These are phyloP conservation scores for Cyberlindnera maritima DNA, from an alignment of 805 yeast genomes.

Conservation along the genomic window DNA sequence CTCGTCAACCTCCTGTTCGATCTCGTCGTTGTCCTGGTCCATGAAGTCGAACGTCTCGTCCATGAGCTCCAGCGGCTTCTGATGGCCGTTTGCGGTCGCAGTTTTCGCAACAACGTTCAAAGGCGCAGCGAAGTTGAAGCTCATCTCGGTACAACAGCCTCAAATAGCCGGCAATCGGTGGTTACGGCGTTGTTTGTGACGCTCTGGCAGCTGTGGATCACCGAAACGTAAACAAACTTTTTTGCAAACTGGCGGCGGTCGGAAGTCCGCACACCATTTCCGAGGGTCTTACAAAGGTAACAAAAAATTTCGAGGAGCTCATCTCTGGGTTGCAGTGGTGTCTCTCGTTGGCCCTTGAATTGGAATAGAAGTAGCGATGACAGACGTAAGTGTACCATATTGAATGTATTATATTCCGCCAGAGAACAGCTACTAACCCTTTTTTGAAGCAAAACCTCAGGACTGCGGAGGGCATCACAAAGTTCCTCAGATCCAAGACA, in stretches of 20 bases:
- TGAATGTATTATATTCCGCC: too few species aligned
- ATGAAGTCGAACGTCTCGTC: constrained; percentile 25
- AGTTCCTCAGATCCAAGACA: constrained; percentile 53
- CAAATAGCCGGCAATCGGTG: neutral
- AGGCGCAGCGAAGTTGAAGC: constrained; percentile 2
- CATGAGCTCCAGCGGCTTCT: constrained; percentile 15
- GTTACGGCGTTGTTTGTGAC: neutral
- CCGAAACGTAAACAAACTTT: constrained; percentile 17
- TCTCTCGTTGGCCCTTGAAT: neutral
- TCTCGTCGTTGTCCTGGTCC: constrained; percentile 20
- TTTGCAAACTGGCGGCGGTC: neutral
- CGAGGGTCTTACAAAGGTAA: constrained; percentile 1
- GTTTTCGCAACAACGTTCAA: neutral
- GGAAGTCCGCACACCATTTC: neutral
- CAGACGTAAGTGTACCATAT: neutral
- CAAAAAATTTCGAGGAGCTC: constrained; percentile 1
- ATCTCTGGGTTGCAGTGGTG: neutral
- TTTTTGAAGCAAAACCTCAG: constrained; percentile 9
- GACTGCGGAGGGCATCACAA: constrained; percentile 51
- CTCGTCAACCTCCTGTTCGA: constrained; percentile 26
- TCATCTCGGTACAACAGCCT: neutral
- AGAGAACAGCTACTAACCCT: constrained; percentile 4
- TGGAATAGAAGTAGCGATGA: neutral
- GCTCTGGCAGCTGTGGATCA: neutral
- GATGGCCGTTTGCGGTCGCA: neutral